Evolutionary conservation across 768 basidiomycete genomes (phyloP), one percentile per base, ranked within the genome.

Genomic region (Leccinum ochraceum): DNA sequence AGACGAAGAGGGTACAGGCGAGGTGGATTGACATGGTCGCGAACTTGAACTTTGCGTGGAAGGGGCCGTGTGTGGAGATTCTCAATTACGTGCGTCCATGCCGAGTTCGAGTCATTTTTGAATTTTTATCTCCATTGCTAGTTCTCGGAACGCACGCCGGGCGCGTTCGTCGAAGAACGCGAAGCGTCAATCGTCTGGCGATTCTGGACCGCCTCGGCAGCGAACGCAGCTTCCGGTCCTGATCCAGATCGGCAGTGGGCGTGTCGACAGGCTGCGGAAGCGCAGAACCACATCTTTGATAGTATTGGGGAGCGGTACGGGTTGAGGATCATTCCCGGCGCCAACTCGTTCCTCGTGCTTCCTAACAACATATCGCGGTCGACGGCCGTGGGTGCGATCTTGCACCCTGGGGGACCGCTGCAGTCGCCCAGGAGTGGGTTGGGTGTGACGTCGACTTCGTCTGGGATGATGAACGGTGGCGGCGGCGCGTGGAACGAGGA

Each of bases 281-380:
- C 93, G 22, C 93, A 94, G 74, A 95, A 95, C 74, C 93, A 94
- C 67, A 91, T 94, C 63, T 94, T 92, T 69, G 92, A 93, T 71
- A 89, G 88, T 65, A 85, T 92, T 36, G 91, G 91, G 46, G 91
- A 93, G 70, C 86, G 89, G 0, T 93, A 90, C 68, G 88, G 89
- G 1, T 76, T 94, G 9, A 86, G 92, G 24, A 93, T 93, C 68
- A 89, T 94, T 54, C 92, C 92, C 0, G 90, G 90, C 2, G 77
- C 82, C 57, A 91, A 87, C 72, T 84, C 83, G 54, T 94, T 94
- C 83, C 84, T 94, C 56, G 86, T 94, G 30, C 78, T 94, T 4
- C 91, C 92, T 3, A 90, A 87, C 76, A 89, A 90, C 64, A 85
- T 92, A 63, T 92, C 90, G 10, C 86, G 92, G 22, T 88, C 88